Conservation (phyloP, 129 eudicot species). For the Flaveria bidentis region DNA sequence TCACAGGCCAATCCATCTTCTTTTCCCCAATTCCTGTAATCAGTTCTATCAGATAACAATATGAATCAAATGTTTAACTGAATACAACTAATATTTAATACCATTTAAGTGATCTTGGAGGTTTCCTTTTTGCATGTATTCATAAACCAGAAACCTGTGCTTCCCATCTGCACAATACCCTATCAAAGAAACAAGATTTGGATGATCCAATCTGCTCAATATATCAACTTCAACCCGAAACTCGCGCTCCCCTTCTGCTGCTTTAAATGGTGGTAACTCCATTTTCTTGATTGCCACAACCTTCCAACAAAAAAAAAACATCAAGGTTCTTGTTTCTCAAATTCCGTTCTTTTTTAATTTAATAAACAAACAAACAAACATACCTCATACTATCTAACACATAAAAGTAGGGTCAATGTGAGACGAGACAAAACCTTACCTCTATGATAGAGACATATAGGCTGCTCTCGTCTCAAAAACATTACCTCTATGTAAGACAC, state of each 20-base stretch:
- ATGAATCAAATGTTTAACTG: background rate
- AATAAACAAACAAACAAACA: no score
- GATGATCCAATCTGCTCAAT: constrained; percentile 94
- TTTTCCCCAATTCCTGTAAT: constrained; percentile 70
- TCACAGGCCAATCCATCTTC: constrained; percentile 90
- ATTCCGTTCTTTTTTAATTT: background rate
- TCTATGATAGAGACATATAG: no score
- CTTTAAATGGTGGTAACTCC: constrained; percentile 85
- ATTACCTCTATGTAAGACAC: no score
- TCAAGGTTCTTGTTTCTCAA: constrained; percentile 19
- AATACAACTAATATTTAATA: constrained; percentile 14
- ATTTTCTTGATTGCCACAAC: constrained; percentile 98
- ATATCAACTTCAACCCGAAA: constrained; percentile 98
- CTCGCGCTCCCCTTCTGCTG: constrained; percentile 95
- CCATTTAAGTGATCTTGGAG: constrained; percentile 93
- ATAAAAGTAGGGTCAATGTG: no score
- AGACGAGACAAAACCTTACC: no score
- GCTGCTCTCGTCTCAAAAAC: no score
- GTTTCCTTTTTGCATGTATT: constrained; percentile 92
- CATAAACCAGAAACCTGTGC: constrained; percentile 92
- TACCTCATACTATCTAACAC: no score
- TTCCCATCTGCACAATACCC: constrained; percentile 99
- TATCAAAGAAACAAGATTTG: constrained; percentile 86
- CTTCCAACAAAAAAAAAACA: constrained; percentile 32
- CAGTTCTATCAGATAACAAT: constrained; percentile 6